phyloP scores from a whole-genome alignment of 257 asterid species.

The Jaltomata sinuosa region DNA sequence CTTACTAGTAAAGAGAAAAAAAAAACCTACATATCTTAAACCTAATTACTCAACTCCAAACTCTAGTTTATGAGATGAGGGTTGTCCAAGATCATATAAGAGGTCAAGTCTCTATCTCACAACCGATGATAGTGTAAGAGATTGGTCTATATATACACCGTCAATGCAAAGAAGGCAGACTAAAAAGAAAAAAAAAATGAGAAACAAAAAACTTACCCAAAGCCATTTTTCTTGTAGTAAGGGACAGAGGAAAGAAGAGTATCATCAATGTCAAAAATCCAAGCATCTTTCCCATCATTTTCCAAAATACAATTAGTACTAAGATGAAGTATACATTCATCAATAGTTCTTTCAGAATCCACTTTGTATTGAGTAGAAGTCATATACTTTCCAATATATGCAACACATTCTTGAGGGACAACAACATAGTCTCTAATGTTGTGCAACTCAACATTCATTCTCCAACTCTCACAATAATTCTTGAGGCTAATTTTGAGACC shows the following conservation, averaged over 20 bases:
- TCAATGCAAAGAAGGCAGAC: too few relatives aligned
- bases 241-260: conserved; percentile 69
- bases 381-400: conserved; percentile 54
- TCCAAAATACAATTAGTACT: conserved; percentile 35
- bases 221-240: conserved; percentile 60
- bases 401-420: conserved; percentile 65
- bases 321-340: conserved; percentile 39
- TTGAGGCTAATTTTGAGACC: conserved; percentile 47
- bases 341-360: conserved; percentile 50
- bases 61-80: background rate
- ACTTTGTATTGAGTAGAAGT: conserved; percentile 61
- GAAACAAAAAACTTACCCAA: conserved; percentile 34
- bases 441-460: conserved; percentile 71
- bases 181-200: background rate
- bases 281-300: conserved; percentile 57
- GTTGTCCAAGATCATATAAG: too few relatives aligned
- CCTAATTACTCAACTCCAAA: background rate
- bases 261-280: conserved; percentile 73
- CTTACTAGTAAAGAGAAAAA: background rate
- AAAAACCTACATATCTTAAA: background rate
- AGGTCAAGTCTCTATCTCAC: background rate
- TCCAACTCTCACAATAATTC: conserved; percentile 75
- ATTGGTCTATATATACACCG: background rate
- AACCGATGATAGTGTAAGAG: background rate
- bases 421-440: conserved; percentile 43